Percentiles rank a stretch among this genome's conserved stretches.
phyloP scores from a whole-genome alignment of 352 stramenopile species.

The Phytophthora vignae region DNA sequence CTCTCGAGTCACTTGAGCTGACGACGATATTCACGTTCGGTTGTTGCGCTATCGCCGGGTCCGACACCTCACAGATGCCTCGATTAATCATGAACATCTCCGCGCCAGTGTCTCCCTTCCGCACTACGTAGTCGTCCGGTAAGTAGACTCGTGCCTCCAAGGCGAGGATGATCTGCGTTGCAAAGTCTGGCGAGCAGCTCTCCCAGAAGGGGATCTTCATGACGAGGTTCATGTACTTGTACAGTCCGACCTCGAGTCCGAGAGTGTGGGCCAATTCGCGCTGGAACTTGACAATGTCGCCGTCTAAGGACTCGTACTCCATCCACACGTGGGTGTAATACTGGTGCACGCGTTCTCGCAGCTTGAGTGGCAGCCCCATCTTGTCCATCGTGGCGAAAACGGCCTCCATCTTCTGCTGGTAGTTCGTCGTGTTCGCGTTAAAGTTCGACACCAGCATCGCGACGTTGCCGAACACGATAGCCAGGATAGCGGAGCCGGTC shows the following conservation, averaged over 20 bases:
- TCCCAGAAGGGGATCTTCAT: no score
- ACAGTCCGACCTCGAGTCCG: slow-evolving; percentile 3
- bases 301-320: slow-evolving; percentile 1
- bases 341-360: not conserved
- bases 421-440: slow-evolving; percentile 7
- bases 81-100: slow-evolving; percentile 14
- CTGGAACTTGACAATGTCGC: not conserved
- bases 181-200: slow-evolving; percentile 1
- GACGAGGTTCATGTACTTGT: slow-evolving; percentile 3
- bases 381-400: slow-evolving; percentile 3
- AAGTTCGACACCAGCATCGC: not conserved
- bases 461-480: not conserved
- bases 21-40: not conserved
- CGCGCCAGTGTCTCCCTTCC: slow-evolving; percentile 3
- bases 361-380: not conserved
- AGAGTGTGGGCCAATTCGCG: not conserved
- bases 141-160: not conserved
- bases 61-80: not conserved
- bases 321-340: slow-evolving; percentile 4
- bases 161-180: not conserved
- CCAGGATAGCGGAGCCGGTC: not conserved
- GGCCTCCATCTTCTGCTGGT: not conserved
- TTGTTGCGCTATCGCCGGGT: not conserved
- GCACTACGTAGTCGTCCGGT: slow-evolving; percentile 3
- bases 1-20: not conserved